These are phyloP conservation scores for Eurotiales sp. DNA, from an alignment of 2,329 filamentous ascomycete species.

Conservation along the genomic window DNA sequence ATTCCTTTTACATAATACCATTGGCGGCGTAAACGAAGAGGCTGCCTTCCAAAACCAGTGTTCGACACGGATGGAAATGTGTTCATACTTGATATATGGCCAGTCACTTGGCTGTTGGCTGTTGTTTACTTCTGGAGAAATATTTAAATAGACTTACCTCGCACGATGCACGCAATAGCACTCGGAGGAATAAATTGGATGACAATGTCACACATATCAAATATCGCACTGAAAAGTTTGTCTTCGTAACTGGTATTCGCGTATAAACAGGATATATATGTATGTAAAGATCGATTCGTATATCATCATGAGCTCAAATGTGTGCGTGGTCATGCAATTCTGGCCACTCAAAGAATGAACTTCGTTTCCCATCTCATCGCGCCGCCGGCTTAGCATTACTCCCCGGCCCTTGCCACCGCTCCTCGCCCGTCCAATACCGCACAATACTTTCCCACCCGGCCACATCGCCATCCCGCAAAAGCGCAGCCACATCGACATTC, in stretches of 20 bases:
- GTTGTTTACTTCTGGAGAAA: not conserved
- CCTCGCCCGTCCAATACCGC: conserved; percentile 45
- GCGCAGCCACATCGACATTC: conserved; percentile 47
- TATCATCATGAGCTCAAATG: not conserved
- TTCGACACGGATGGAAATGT: no score
- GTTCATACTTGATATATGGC: not conserved
- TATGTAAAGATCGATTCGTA: not conserved
- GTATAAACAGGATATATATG: not conserved
- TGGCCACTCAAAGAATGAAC: not conserved
- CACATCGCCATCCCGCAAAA: conserved; percentile 43
- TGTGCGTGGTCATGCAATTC: no score
- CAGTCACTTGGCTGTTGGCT: not conserved
- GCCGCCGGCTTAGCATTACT: conserved; percentile 13
- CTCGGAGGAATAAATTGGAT: not conserved
- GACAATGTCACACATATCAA: no score
- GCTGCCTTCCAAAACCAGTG: not conserved
- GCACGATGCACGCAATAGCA: not conserved
- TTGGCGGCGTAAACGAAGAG: not conserved
- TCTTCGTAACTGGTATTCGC: not conserved
- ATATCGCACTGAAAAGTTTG: no score
- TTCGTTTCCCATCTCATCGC: conserved; percentile 3
- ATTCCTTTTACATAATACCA: conserved; percentile 7
- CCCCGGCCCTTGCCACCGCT: conserved; percentile 39
- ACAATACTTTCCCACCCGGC: conserved; percentile 45
- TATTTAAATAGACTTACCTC: not conserved